Percentiles rank a stretch among this genome's conserved stretches.
Evolutionary conservation across 1,139 yeast genomes (phyloP).

Genomic region (Yamadazyma dendronema): DNA sequence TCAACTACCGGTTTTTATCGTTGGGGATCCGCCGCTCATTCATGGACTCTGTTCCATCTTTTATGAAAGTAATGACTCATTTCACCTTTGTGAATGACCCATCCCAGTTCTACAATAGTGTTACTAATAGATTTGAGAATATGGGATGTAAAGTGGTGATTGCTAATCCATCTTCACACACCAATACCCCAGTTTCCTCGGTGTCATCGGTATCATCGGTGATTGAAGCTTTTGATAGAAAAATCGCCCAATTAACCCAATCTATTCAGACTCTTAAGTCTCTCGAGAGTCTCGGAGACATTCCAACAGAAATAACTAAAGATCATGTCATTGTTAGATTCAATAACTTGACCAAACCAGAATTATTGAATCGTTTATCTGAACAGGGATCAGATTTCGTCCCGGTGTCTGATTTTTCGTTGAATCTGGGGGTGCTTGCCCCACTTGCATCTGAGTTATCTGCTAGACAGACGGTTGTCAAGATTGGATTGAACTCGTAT

Average conservation of each 20-base stretch:
- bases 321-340: slow-evolving; percentile 8
- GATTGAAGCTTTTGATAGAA: slow-evolving; percentile 5
- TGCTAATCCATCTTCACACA: slow-evolving; percentile 3
- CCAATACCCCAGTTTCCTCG: not conserved
- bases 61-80: slow-evolving; percentile 3
- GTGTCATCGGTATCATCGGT: slow-evolving; percentile 1
- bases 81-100: slow-evolving; percentile 11
- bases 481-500: slow-evolving; percentile 5
- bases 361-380: slow-evolving; percentile 8
- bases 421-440: not conserved
- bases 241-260: slow-evolving; percentile 4
- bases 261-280: slow-evolving; percentile 3
- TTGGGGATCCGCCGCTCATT: not conserved
- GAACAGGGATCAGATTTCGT: slow-evolving; percentile 11
- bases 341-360: slow-evolving; percentile 9
- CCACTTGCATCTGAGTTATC: not conserved
- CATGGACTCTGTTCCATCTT: no score
- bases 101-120: slow-evolving; percentile 10
- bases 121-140: slow-evolving; percentile 9
- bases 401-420: slow-evolving; percentile 4
- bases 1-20: no score
- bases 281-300: slow-evolving; percentile 11
- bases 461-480: no score
- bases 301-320: slow-evolving; percentile 5
- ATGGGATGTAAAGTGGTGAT: slow-evolving; percentile 11